Percentiles rank a stretch among this genome's conserved stretches.
phyloP scores from a whole-genome alignment of 441 rosid genomes.

The Syzygium syzygioides region DNA sequence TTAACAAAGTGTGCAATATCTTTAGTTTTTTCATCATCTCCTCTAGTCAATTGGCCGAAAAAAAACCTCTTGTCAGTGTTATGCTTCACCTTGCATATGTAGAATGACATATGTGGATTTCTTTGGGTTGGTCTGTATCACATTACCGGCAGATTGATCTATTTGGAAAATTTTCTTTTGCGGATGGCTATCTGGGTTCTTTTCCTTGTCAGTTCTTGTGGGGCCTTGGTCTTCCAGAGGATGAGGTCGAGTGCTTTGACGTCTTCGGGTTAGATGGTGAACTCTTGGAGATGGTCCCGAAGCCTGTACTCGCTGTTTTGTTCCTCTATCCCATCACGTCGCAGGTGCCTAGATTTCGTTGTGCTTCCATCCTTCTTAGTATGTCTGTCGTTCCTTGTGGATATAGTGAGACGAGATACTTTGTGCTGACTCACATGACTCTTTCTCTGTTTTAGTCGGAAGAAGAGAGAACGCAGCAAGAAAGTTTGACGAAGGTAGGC shows the following conservation, averaged over 20 bases:
- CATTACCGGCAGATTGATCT: neutral
- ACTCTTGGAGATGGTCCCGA: constrained; percentile 79
- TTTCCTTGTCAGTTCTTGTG: constrained; percentile 58
- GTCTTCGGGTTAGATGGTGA: constrained; percentile 89
- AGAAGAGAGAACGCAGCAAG: constrained; percentile 69
- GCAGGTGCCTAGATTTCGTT: constrained; percentile 32
- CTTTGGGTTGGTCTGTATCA: neutral
- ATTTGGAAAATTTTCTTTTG: neutral
- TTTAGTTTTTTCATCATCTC: neutral
- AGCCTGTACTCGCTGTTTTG: constrained; percentile 87
- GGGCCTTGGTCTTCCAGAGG: constrained; percentile 68
- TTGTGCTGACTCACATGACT: constrained; percentile 4
- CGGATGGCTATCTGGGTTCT: neutral
- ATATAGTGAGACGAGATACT: neutral
- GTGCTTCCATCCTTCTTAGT: neutral
- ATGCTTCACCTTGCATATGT: neutral
- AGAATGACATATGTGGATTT: neutral
- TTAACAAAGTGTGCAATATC: neutral
- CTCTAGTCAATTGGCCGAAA: neutral
- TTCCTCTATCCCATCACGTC: constrained; percentile 77
- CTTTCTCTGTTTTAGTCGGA: constrained; percentile 43
- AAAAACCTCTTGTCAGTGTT: neutral
- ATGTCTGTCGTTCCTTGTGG: neutral
- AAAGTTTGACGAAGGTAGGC: constrained; percentile 41
- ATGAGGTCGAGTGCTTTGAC: constrained; percentile 74